Evolutionary conservation across 164 flowering plant genomes (phyloP).

Genomic region (Nelumbo lutea): DNA sequence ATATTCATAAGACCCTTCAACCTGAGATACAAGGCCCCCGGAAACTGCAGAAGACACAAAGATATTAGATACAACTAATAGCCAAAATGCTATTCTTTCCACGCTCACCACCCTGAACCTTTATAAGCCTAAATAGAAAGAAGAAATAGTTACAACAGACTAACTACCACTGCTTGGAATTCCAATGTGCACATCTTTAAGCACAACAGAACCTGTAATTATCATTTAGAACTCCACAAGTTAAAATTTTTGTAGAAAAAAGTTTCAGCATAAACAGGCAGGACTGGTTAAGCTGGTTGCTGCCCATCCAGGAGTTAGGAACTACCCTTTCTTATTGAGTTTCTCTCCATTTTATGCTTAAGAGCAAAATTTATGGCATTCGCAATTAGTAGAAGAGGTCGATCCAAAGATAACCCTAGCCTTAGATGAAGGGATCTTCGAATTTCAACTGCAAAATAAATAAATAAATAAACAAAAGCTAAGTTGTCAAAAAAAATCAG

Average conservation of each 20-base stretch:
- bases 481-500: too few relatives aligned
- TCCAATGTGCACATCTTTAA: conserved; percentile 80
- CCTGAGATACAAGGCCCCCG: conserved; percentile 61
- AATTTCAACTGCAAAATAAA: conserved; percentile 58
- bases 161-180: conserved; percentile 86
- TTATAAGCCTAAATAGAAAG: background rate
- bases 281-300: background rate
- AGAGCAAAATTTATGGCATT: conserved; percentile 59
- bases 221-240: conserved; percentile 8
- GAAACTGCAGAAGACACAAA: conserved; percentile 47
- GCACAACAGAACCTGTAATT: conserved; percentile 53
- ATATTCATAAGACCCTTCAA: conserved; percentile 94
- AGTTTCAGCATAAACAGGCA: conserved; percentile 1
- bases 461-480: too few relatives aligned
- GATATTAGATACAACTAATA: background rate
- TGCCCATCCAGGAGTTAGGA: background rate
- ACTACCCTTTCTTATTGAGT: conserved; percentile 44
- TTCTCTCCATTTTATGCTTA: conserved; percentile 26
- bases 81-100: background rate
- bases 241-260: background rate
- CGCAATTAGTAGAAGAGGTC: conserved; percentile 76
- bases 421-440: conserved; percentile 71
- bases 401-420: conserved; percentile 82
- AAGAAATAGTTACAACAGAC: conserved; percentile 17
- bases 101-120: background rate